phyloP scores from a whole-genome alignment of 768 basidiomycete species.

The Fomitopsis pulvina region DNA sequence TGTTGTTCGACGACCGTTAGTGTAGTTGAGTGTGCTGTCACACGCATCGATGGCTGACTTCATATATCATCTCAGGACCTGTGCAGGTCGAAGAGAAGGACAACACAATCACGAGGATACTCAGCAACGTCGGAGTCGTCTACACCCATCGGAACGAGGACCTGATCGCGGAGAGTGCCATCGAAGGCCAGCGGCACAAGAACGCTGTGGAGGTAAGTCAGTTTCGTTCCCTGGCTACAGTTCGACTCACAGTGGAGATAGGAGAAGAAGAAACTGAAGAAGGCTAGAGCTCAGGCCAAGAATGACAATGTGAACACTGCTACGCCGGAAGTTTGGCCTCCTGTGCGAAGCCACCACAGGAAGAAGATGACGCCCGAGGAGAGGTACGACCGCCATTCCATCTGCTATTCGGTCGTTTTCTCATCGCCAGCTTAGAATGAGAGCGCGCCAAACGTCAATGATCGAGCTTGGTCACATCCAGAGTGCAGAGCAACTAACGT shows the following conservation, averaged over 20 bases:
- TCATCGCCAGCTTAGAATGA: constrained; percentile 32
- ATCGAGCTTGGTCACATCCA: constrained; percentile 57
- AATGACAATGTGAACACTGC: constrained; percentile 10
- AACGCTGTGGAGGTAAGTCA: constrained; percentile 41
- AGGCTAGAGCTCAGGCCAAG: constrained; percentile 12
- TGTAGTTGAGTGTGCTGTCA: neutral
- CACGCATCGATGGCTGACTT: neutral
- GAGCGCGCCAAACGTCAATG: constrained; percentile 50
- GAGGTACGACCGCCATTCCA: constrained; percentile 33
- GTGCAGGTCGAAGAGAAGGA: constrained; percentile 31
- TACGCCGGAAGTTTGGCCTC: constrained; percentile 55
- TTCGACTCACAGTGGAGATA: constrained; percentile 17
- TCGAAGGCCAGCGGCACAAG: constrained; percentile 59
- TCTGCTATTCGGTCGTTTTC: neutral
- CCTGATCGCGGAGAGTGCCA: constrained; percentile 56
- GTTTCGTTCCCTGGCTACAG: constrained; percentile 10
- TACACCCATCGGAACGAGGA: constrained; percentile 76
- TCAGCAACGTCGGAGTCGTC: constrained; percentile 54
- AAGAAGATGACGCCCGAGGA: constrained; percentile 38
- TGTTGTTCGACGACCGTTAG: constrained; percentile 70
- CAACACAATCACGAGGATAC: constrained; percentile 45
- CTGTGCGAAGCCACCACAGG: constrained; percentile 51
- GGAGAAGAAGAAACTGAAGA: constrained; percentile 14
- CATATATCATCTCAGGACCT: constrained; percentile 21
- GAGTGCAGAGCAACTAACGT: constrained; percentile 40